Conservation (phyloP, 805 yeast species). For the Barnettozyma salicaria region DNA sequence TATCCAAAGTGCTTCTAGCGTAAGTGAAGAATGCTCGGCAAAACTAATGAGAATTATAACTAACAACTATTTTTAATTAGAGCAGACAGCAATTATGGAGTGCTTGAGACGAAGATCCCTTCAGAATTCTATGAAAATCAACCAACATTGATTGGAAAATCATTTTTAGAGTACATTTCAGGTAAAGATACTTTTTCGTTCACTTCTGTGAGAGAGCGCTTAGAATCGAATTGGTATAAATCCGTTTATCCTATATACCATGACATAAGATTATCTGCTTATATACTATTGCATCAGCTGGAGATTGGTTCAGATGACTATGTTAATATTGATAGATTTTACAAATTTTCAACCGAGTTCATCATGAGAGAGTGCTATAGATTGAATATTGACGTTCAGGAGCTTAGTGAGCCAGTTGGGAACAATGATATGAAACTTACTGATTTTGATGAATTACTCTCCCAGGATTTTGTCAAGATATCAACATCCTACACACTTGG, state of each 20-base stretch:
- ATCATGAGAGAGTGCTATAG: conserved; percentile 55
- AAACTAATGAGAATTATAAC: too few relatives aligned
- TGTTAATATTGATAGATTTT: conserved; percentile 52
- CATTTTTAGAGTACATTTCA: conserved; percentile 8
- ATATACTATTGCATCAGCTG: conserved; percentile 40
- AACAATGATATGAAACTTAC: conserved; percentile 15
- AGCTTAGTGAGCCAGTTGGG: too few relatives aligned
- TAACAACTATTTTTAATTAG: conserved; percentile 1
- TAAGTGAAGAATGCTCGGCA: too few relatives aligned
- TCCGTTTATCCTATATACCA: conserved; percentile 53
- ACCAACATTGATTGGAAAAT: conserved; percentile 15
- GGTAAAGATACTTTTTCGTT: conserved; percentile 12
- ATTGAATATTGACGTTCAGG: conserved; percentile 34
- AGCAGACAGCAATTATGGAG: conserved; percentile 14
- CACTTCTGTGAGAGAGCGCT: conserved; percentile 40
- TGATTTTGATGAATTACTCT: conserved; percentile 34
- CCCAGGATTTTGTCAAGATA: conserved; percentile 56
- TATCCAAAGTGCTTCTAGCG: conserved; percentile 5
- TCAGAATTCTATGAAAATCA: conserved; percentile 14
- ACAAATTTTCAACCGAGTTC: conserved; percentile 55
- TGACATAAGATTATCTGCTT: conserved; percentile 55
- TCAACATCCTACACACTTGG: conserved; percentile 44
- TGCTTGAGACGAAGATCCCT: conserved; percentile 18
- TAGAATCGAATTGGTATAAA: conserved; percentile 34
- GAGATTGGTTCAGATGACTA: conserved; percentile 46